Percentiles rank a stretch among this genome's conserved stretches.
These are phyloP conservation scores for Heliamphora exappendiculata DNA, from an alignment of 148 eudicot genomes.

Conservation along the genomic window DNA sequence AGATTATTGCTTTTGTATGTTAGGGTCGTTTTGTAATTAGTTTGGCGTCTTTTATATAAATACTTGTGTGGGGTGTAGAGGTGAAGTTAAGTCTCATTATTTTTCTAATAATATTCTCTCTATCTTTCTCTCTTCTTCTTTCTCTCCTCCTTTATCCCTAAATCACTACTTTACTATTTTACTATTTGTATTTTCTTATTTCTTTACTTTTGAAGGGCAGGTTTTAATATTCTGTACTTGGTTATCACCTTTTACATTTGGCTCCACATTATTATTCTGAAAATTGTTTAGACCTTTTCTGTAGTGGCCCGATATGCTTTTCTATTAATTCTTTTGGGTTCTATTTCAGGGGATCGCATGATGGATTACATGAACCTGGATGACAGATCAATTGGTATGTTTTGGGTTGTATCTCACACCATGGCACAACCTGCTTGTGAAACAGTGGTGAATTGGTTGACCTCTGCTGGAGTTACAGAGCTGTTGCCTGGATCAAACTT, in stretches of 20 bases:
- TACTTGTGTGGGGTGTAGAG: too few species aligned
- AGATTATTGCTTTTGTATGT: too few species aligned
- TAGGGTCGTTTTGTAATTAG: too few species aligned
- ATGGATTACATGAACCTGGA: conserved; percentile 91
- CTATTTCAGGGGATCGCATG: conserved; percentile 61
- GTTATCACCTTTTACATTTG: background rate
- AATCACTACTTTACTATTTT: too few species aligned
- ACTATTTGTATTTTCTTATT: background rate
- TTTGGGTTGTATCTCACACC: conserved; percentile 94
- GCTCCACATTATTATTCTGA: background rate
- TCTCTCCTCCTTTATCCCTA: too few species aligned
- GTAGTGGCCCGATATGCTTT: background rate
- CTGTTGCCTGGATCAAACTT: conserved; percentile 51
- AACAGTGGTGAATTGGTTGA: conserved; percentile 83
- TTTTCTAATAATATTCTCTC: too few species aligned
- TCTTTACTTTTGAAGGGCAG: background rate
- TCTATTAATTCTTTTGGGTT: background rate
- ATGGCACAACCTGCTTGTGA: conserved; percentile 94
- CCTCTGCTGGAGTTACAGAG: conserved; percentile 73
- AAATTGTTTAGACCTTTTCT: background rate
- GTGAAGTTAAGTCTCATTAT: too few species aligned
- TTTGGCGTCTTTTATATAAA: too few species aligned
- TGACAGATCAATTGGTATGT: conserved; percentile 87
- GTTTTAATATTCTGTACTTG: background rate
- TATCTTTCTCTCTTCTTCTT: too few species aligned